Evolutionary conservation across 441 rosid genomes (phyloP), one percentile per base, ranked within the genome.

Genomic region (Mallotus japonicus): DNA sequence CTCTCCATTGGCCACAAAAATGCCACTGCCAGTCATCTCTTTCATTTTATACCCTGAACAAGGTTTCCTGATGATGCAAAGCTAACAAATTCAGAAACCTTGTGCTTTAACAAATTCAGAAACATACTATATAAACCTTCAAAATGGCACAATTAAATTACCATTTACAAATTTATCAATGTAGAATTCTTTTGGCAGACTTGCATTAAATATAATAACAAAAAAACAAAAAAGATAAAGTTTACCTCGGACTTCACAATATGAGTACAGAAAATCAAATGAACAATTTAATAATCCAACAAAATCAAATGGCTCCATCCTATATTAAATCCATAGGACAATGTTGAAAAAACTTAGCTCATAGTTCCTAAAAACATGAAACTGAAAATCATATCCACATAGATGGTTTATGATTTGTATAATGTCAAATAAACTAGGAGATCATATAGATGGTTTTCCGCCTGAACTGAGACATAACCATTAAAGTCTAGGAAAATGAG

Each of bases 11-110:
- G 82, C 89, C 16, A 86, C 73, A 83, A 95, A 95, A 71, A 95
- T 95, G 53, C 96, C 97, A 82, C 98, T 93, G 32, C 99, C 99
- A 34, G 93, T 90, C 56, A 95, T 93, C 89, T 95, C 99, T 78
- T 95, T 93, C 90, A 91, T 83, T 80, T 93, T 95, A 74, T 90
- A 84, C 66, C 92, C 97, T 0, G 98, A 95, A 84, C 99, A 95
- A 67, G 98, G 98, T 74, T 90, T 91, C 91, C 98, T 95, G 79
- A 44, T 67, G 81, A 69, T 6, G 60, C 59, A 64, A 17, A n/a
- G 20, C 19, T 14, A 4, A 42, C 40, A 60, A 71, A 32, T 53
- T 72, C 19, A 62, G 61, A 72, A 72, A 34, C 53, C 60, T 51
- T 8, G 19, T 11, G 13, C 20, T 62, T 32, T 14, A 4, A 42